Evolutionary conservation across 768 basidiomycete genomes (phyloP).

Genomic region (Kwoniella bestiolae): DNA sequence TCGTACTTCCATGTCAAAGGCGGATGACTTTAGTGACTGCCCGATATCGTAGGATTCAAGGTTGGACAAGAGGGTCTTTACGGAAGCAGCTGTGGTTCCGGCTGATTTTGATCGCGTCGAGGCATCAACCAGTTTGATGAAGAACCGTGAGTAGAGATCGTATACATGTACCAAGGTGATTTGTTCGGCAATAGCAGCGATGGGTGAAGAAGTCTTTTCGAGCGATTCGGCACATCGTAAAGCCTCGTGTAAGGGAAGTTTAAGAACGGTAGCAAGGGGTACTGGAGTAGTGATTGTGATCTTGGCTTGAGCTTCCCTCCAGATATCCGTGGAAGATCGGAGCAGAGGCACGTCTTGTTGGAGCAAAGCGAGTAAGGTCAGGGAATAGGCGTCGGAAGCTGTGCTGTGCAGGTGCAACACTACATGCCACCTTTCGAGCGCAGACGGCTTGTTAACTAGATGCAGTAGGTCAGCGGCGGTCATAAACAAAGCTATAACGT

Average conservation of each 20-base stretch:
- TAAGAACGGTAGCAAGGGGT: constrained; percentile 38
- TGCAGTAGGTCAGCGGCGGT: constrained; percentile 1
- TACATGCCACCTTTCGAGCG: constrained; percentile 29
- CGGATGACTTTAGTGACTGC: constrained; percentile 21
- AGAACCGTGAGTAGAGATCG: constrained; percentile 49
- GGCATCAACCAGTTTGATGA: constrained; percentile 48
- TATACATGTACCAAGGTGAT: constrained; percentile 50
- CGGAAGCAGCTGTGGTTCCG: constrained; percentile 15
- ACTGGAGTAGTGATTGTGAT: constrained; percentile 18
- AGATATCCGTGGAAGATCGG: constrained; percentile 29
- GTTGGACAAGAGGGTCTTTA: constrained; percentile 33
- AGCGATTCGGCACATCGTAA: constrained; percentile 22
- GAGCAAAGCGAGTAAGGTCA: constrained; percentile 47
- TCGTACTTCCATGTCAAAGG: constrained; percentile 51
- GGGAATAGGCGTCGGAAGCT: constrained; percentile 28
- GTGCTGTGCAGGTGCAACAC: constrained; percentile 37
- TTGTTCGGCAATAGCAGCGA: constrained; percentile 52
- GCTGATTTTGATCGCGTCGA: constrained; percentile 25
- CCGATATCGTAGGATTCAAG: constrained; percentile 31
- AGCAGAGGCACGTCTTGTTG: constrained; percentile 31
- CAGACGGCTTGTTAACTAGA: constrained; percentile 24
- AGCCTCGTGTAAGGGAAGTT: constrained; percentile 43
- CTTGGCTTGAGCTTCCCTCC: constrained; percentile 40
- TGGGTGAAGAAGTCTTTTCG: constrained; percentile 36
- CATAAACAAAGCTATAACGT: not conserved